Evolutionary conservation across 2,329 filamentous ascomycete species (phyloP), one percentile per base, ranked within the genome.

Genomic region (Neopestalotiopsis rosae): DNA sequence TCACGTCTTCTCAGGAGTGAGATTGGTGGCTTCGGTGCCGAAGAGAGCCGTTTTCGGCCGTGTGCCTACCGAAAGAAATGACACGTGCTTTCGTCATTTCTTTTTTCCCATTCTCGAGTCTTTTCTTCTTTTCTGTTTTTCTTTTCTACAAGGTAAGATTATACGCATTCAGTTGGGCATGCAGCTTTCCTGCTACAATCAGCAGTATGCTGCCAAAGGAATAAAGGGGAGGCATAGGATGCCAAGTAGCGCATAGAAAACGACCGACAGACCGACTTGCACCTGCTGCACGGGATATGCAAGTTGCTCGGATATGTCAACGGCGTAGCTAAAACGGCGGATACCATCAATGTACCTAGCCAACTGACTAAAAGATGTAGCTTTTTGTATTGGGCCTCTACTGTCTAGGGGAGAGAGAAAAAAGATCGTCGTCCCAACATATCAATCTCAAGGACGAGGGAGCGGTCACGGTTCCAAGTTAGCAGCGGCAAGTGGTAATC

Each of bases 221-320:
- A 38, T 7, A 10, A 38, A 38, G 10, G 10, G 10, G 34, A 38
- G 10, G 34, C 6, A 17, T 52, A 20, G 45, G 9, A 52, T 6
- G 45, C 45, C 45, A 52, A 52, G 17, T 14, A n/a, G 58, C 28
- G 58, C 58, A 30, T 10, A 6, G n/a, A 24, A 6, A 20, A 38
- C 24, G 24, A 28, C 24, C 24, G 20, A 38, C 58, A 61, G 58
- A 61, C 28, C 58, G 58, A 38, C 58, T 61, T 61, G 57, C 57
- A 14, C 12, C 56, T 58, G 9, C 57, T 59, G 57, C 20, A 61
- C 58, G 28, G 58, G n/a, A 61, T 17, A 61, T 32, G 32, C 58
- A 61, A 20, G 58, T 52, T 20, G n/a, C 17, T 52, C 45, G 45
- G 45, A 52, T 20, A 20, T 52, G 45, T 52, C n/a, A 52, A 52